A percentile compares a stretch with the other conserved stretches of the same genome.
Conservation (phyloP, 257 asterid genomes). For the Ehretia macrophylla region DNA sequence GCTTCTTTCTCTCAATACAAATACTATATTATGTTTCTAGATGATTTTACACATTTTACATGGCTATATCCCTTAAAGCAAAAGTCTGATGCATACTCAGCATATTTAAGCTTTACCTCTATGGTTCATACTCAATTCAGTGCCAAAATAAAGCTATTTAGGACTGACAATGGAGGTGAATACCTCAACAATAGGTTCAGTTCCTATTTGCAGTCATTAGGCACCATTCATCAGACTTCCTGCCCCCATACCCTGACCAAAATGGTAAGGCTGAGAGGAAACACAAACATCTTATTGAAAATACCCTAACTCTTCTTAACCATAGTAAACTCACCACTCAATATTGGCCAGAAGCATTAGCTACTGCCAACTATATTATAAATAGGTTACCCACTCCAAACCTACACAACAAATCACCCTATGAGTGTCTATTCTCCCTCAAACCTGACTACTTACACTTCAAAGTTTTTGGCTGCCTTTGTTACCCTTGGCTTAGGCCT, state of each 20-base stretch:
- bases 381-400: neutral
- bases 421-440: neutral
- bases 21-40: no score
- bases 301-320: no score
- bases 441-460: neutral
- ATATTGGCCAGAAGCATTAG: no score
- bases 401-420: neutral
- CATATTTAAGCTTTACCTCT: neutral
- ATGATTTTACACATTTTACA: no score
- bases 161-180: constrained; percentile 2
- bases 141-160: neutral
- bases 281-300: no score
- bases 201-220: neutral
- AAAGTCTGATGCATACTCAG: neutral
- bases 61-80: neutral
- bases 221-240: neutral
- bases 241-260: constrained; percentile 5
- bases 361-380: no score
- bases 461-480: neutral
- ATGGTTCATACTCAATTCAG: neutral
- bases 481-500: no score
- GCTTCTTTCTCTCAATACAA: no score
- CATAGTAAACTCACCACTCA: no score
- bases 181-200: neutral
- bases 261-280: no score